These are phyloP conservation scores for Penicillium samsonianum DNA, from an alignment of 495 filamentous ascomycete species.

Conservation along the genomic window DNA sequence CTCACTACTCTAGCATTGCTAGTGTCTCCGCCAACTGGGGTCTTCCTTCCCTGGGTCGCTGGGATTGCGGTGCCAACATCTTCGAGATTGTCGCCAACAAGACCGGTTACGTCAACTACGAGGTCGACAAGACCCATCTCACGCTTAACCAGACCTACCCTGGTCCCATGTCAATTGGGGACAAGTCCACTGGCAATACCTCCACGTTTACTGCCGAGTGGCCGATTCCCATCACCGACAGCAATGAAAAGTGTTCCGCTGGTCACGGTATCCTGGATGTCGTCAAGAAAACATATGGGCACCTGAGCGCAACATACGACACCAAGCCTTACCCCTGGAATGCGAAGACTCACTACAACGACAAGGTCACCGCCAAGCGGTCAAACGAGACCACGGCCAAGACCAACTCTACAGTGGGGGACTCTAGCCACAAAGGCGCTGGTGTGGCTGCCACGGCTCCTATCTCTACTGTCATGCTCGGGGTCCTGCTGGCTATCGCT, in stretches of 20 bases:
- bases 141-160: slow-evolving; percentile 48
- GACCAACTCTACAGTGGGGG: neutral
- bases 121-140: slow-evolving; percentile 47
- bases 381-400: neutral
- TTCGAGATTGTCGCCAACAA: slow-evolving; percentile 60
- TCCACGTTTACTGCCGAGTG: slow-evolving; percentile 37
- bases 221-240: slow-evolving; percentile 42
- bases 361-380: slow-evolving; percentile 32
- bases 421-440: neutral
- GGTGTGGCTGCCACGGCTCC: slow-evolving; percentile 9
- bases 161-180: slow-evolving; percentile 41
- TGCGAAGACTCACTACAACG: slow-evolving; percentile 24
- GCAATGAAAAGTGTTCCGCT: slow-evolving; percentile 40
- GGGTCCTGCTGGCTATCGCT: slow-evolving; percentile 19
- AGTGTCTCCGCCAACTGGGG: slow-evolving; percentile 69
- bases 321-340: slow-evolving; percentile 37
- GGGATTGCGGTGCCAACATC: slow-evolving; percentile 72
- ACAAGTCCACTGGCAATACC: slow-evolving; percentile 16
- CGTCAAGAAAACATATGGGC: slow-evolving; percentile 43
- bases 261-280: slow-evolving; percentile 43
- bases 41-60: slow-evolving; percentile 66
- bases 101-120: slow-evolving; percentile 57
- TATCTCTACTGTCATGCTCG: slow-evolving; percentile 7
- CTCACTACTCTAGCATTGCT: slow-evolving; percentile 69
- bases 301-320: slow-evolving; percentile 36